Base-by-base conservation (phyloP, 345 rosid species). In the Eucalyptus guilfoylei region DNA sequence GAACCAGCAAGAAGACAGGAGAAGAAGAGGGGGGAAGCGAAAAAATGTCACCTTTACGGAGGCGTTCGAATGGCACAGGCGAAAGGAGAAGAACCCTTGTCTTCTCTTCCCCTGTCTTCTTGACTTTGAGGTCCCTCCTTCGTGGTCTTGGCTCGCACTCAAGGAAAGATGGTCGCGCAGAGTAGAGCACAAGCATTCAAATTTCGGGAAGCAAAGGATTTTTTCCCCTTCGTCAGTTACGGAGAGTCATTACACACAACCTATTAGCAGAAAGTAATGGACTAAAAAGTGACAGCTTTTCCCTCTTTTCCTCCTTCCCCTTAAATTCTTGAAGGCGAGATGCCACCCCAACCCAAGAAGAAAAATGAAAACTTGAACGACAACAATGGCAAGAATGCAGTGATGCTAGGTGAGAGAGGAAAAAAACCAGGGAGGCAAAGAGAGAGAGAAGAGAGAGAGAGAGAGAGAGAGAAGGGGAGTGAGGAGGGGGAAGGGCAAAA, bases 121-220 rank as follows among this genome's bases (percentile, higher is more conserved):
- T 60, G 26, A 58, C 89, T 88, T 60, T 4, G 45, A 34, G 87
- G 80, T 34, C 69, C 30, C 32, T 40, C 48, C 62, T 52, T 11
- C 88, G 69, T 32, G 54, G 8, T 50, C 90, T 89, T 86, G 28
- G 49, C 85, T 69, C 88, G 45, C 88, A 86, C 90, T 89, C 90
- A 69, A 86, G 86, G 12, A 69, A 21, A 83, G 24, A 37, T 5
- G 88, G 48, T 37, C 83, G 86, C n/a, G 50, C 62, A 55, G 85
- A 67, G 90, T 89, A 50, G 80, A 86, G 83, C 49, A 62, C 40
- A 89, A 89, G 90, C 90, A 89, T 89, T 89, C 88, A 64, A 69
- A 69, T 86, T 81, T 40, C n/a, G 6, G 76, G 87, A 30, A 58
- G 48, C 83, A 21, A 76, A 21, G 47, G 45, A 32, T 10, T 21